Base-by-base conservation (phyloP, 805 yeast species). In the Blastobotrys mokoenaii region DNA sequence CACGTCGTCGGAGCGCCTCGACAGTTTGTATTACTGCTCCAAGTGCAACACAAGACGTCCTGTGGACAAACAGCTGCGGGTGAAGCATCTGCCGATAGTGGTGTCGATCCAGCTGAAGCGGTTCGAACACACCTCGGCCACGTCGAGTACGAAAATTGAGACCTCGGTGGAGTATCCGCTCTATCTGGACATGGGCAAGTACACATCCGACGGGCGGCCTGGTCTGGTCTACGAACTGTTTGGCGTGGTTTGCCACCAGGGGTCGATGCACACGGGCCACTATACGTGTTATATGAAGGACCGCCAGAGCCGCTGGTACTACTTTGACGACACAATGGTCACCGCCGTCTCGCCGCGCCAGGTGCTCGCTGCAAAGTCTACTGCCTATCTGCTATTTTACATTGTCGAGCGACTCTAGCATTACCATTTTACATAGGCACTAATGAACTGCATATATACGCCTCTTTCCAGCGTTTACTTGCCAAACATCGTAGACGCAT, bases 261-360 rank as follows among this genome's bases (percentile, higher is more conserved):
- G 99, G 1, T 80, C 90, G 15, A 93, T 90, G 5, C 87, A 87
- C 60, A 93, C 97, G 1, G 99, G 99, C 9, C 99, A 93, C 63
- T 93, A 93, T 61, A 74, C 89, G 11, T 82, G 93, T 14, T 72
- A 81, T 56, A 75, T 85, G 49, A 90, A 89, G 59, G 76, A 71
- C 45, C 68, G 76, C n/a, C 74, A 76, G 36, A 84, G 87, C 40
- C 72, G 75, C 55, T 93, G 99, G 99, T 83, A 83, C 60, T 80
- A 78, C 60, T 89, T 88, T 61, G 96, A 93, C 59, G 99, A 93
- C 66, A 79, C 93, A 14, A 78, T 80, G 56, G 83, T 93, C 11
- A 76, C 88, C 1, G 62, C 77, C 45, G 73, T 87, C 9, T 62
- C 79, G 7, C 77, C 73, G 44, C 76, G 77, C 40, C 80, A 80